Evolutionary conservation across 177 flowering plant species (phyloP).

Genomic region (Vitis hybrid): DNA sequence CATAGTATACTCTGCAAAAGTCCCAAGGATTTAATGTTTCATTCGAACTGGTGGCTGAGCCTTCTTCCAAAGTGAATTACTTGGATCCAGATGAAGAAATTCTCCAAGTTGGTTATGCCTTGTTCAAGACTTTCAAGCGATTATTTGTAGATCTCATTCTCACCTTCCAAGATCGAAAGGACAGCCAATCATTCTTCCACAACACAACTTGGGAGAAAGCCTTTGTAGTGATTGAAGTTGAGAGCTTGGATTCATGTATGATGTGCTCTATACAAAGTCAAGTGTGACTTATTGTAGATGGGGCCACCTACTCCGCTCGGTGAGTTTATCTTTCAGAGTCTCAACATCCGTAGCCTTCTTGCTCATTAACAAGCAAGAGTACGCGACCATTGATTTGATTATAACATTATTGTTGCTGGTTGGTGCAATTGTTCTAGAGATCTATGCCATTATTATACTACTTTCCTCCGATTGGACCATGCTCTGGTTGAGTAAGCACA

Average conservation of each 20-base stretch:
- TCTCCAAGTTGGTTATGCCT: background rate
- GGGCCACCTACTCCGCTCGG: constrained; percentile 20
- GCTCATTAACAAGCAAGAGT: background rate
- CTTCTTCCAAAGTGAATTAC: too few relatives aligned
- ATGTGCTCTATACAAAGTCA: constrained; percentile 45
- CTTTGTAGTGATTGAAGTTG: constrained; percentile 32
- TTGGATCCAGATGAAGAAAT: too few relatives aligned
- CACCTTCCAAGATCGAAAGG: constrained; percentile 16
- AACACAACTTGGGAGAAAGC: background rate
- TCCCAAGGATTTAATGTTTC: too few relatives aligned
- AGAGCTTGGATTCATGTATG: constrained; percentile 37
- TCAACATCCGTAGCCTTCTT: constrained; percentile 3
- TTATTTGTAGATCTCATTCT: constrained; percentile 36
- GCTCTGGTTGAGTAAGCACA: constrained; percentile 17
- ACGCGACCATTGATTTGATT: constrained; percentile 11
- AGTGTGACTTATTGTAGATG: background rate
- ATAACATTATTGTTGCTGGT: constrained; percentile 25
- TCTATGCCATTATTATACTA: constrained; percentile 14
- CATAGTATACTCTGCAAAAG: too few relatives aligned
- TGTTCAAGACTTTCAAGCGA: constrained; percentile 25
- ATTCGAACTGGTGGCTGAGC: too few relatives aligned
- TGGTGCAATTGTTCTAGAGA: constrained; percentile 25
- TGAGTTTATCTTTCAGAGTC: constrained; percentile 6
- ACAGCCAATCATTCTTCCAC: constrained; percentile 19
- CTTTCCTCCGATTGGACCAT: constrained; percentile 28